A percentile compares a stretch with the other conserved stretches of the same genome.
Conservation (phyloP, 805 yeast species). For the Kuraishia capsulata region DNA sequence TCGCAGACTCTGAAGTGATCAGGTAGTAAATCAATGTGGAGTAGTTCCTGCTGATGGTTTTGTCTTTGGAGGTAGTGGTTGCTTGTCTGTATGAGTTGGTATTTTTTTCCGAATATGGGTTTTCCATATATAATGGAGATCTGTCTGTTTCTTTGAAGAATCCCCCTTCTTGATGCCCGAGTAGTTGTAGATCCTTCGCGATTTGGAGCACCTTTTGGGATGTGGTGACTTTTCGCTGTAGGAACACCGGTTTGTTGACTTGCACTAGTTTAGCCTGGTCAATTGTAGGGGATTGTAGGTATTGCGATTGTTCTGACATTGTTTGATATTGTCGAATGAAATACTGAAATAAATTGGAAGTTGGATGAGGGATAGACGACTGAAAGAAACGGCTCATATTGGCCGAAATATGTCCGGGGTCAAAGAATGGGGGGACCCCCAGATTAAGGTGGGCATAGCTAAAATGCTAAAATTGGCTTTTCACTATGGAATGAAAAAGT, state of each 20-base stretch:
- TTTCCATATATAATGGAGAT: conserved; percentile 31
- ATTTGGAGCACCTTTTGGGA: conserved; percentile 10
- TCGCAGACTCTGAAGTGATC: conserved; percentile 38
- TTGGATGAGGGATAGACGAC: too few relatives aligned
- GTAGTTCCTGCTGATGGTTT: conserved; percentile 22
- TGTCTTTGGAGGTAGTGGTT: conserved; percentile 6
- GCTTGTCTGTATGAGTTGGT: conserved; percentile 6
- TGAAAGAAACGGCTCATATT: too few relatives aligned
- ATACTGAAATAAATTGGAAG: too few relatives aligned
- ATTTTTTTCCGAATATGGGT: conserved; percentile 22
- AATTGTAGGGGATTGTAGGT: too few relatives aligned
- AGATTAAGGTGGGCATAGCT: too few relatives aligned
- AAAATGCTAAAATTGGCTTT: too few relatives aligned
- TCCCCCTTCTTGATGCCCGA: conserved; percentile 48
- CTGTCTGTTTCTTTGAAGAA: conserved; percentile 49
- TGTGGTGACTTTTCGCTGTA: not conserved
- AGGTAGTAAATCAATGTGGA: conserved; percentile 46
- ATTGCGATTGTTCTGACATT: too few relatives aligned
- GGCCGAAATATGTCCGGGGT: too few relatives aligned
- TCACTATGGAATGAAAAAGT: too few relatives aligned
- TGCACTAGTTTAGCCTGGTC: not conserved
- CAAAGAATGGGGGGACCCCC: too few relatives aligned
- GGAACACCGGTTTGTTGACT: not conserved
- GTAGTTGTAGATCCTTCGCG: conserved; percentile 25
- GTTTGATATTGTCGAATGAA: too few relatives aligned